phyloP scores from a whole-genome alignment of 345 rosid genomes.

The Brassica juncea region DNA sequence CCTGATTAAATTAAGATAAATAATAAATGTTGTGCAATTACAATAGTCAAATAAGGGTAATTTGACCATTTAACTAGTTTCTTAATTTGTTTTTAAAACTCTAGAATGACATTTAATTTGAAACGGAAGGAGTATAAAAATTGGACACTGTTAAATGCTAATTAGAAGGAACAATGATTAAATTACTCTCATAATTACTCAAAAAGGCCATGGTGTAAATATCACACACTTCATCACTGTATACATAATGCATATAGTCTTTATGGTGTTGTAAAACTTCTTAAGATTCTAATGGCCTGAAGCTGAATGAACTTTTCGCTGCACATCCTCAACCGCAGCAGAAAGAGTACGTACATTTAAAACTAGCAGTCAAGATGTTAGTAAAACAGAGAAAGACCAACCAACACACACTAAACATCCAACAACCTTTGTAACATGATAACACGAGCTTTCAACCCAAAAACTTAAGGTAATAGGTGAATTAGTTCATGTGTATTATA shows the following conservation, averaged over 20 bases:
- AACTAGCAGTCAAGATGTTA: constrained; percentile 52
- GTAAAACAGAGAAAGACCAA: not conserved
- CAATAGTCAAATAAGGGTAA: too few species aligned
- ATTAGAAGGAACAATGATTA: not conserved
- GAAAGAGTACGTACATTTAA: not conserved
- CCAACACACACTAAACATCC: not conserved
- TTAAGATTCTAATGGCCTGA: constrained; percentile 73
- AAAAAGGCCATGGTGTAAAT: not conserved
- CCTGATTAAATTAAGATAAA: too few species aligned
- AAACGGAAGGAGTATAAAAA: too few species aligned
- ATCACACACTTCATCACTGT: not conserved
- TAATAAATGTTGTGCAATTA: too few species aligned
- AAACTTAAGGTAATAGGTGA: too few species aligned
- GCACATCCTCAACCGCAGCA: not conserved
- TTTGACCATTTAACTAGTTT: too few species aligned
- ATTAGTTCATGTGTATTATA: too few species aligned
- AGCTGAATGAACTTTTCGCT: not conserved
- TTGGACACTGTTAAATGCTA: not conserved
- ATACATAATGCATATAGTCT: not conserved
- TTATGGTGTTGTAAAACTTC: constrained; percentile 24
- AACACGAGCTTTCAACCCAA: too few species aligned
- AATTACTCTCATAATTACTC: not conserved
- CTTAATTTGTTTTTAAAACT: too few species aligned
- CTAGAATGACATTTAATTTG: too few species aligned
- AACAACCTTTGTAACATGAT: not conserved